A percentile compares a stretch with the other conserved stretches of the same genome.
These are phyloP conservation scores for Ascocoryne sarcoides DNA, from an alignment of 2,329 filamentous ascomycete genomes.

Conservation along the genomic window DNA sequence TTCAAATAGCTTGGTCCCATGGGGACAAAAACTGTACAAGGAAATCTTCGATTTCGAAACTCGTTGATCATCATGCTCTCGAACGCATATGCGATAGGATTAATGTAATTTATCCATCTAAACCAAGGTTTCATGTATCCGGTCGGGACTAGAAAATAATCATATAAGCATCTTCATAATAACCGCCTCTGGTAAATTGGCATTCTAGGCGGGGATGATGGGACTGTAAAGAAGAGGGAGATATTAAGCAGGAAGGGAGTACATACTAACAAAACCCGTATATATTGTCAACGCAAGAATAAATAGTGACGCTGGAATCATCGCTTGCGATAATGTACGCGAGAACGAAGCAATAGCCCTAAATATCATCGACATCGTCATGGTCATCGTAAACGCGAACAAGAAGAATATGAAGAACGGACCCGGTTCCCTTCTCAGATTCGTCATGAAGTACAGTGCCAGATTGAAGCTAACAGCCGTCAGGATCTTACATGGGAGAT, in stretches of 20 bases:
- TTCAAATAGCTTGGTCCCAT: slow-evolving; percentile 39
- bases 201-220: no score
- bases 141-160: not conserved
- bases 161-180: not conserved
- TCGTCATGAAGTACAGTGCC: slow-evolving; percentile 76
- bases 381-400: slow-evolving; percentile 7
- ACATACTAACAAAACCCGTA: slow-evolving; percentile 30
- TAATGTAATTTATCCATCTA: slow-evolving; percentile 51
- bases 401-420: slow-evolving; percentile 69
- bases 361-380: slow-evolving; percentile 73
- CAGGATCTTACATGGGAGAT: slow-evolving; percentile 72
- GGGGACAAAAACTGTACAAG: slow-evolving; percentile 43
- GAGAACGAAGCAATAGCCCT: slow-evolving; percentile 68
- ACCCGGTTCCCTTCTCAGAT: slow-evolving; percentile 52
- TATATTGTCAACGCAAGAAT: slow-evolving; percentile 17
- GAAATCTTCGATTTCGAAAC: slow-evolving; percentile 50
- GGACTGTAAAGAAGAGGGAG: no score
- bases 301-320: slow-evolving; percentile 49
- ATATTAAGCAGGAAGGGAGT: slow-evolving; percentile 31
- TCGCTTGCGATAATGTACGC: slow-evolving; percentile 55
- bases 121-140: slow-evolving; percentile 37
- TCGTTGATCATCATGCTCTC: slow-evolving; percentile 63
- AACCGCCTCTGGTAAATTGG: not conserved
- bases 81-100: slow-evolving; percentile 62
- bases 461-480: slow-evolving; percentile 71